These are phyloP conservation scores for Phaeophleospora eucalypticola DNA, from an alignment of 2,329 filamentous ascomycete species.

Conservation along the genomic window DNA sequence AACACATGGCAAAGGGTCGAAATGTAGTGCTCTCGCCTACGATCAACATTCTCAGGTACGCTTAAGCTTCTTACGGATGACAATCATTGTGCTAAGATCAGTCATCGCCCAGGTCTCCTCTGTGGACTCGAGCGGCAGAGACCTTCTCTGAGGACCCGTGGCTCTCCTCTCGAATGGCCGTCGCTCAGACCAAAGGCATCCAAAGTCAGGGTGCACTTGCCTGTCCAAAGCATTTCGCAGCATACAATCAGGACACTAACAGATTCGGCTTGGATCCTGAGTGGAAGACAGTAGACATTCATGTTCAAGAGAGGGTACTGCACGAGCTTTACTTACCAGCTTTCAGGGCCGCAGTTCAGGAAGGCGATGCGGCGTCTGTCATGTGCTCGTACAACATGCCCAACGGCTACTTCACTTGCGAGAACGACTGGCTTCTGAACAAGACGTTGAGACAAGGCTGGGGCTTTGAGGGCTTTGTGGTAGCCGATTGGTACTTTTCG, in stretches of 20 bases:
- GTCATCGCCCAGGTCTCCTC: neutral
- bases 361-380: constrained; percentile 65
- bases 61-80: neutral
- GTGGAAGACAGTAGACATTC: constrained; percentile 7
- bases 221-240: constrained; percentile 7
- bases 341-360: constrained; percentile 59
- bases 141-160: constrained; percentile 7
- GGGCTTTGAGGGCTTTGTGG: constrained; percentile 64
- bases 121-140: constrained; percentile 7
- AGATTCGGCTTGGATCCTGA: constrained; percentile 6
- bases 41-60: constrained; percentile 7
- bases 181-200: neutral
- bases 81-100: neutral
- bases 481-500: constrained; percentile 9
- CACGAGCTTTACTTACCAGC: constrained; percentile 73
- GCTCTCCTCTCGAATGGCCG: constrained; percentile 5
- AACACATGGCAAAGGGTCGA: constrained; percentile 8
- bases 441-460: constrained; percentile 77
- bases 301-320: constrained; percentile 30
- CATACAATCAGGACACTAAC: constrained; percentile 11
- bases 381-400: constrained; percentile 70
- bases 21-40: constrained; percentile 10
- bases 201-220: constrained; percentile 8
- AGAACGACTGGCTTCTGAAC: constrained; percentile 74
- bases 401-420: constrained; percentile 48